phyloP scores from a whole-genome alignment of 2,329 filamentous ascomycete genomes.

The Paraconiothyrium sp. region DNA sequence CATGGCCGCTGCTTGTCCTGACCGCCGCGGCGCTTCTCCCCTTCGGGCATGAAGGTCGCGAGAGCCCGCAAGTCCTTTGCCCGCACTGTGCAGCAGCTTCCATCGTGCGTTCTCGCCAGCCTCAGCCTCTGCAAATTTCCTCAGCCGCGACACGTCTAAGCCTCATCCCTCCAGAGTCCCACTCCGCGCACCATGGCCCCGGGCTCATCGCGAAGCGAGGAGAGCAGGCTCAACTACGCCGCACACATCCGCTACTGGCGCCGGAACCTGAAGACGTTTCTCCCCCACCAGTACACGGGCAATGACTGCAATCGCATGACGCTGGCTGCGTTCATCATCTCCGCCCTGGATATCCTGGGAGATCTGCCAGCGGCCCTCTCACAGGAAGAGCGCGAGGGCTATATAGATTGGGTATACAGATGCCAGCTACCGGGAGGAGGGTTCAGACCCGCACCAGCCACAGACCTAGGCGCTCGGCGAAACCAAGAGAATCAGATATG shows the following conservation, averaged over 20 bases:
- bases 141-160: conserved; percentile 2
- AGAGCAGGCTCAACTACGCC: conserved; percentile 45
- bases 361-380: conserved; percentile 66
- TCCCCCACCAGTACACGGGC: conserved; percentile 84
- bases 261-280: conserved; percentile 81
- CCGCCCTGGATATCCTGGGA: conserved; percentile 82
- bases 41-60: conserved; percentile 23
- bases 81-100: conserved; percentile 11
- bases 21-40: conserved; percentile 13
- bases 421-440: conserved; percentile 88
- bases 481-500: conserved; percentile 65
- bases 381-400: conserved; percentile 62
- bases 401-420: conserved; percentile 80
- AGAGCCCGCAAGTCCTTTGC: conserved; percentile 18
- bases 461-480: conserved; percentile 59
- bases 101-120: conserved; percentile 19
- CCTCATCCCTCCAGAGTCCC: neutral
- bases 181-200: conserved; percentile 30
- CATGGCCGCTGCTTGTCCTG: conserved; percentile 23
- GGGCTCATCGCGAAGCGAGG: conserved; percentile 23
- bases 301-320: conserved; percentile 92
- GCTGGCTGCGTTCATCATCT: conserved; percentile 87
- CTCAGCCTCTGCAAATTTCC: conserved; percentile 22
- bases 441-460: conserved; percentile 86
- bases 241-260: conserved; percentile 90